Evolutionary conservation across 129 eudicot species (phyloP).

Genomic region (sunflower (Helianthus annuus)): HanXRQr2.0-SUNRISE NC_035442.2:155800829-155801328

Average conservation of each 20-base stretch:
- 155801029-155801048: constrained; percentile 47
- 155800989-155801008: constrained; percentile 52
- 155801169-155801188: constrained; percentile 29
- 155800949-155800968: constrained; percentile 40
- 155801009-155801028: constrained; percentile 50
- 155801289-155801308: background rate
- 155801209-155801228: constrained; percentile 45
- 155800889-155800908: constrained; percentile 57
- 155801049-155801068: constrained; percentile 61
- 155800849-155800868: constrained; percentile 58
- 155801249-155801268: constrained; percentile 17
- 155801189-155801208: constrained; percentile 28
- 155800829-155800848: constrained; percentile 41
- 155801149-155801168: constrained; percentile 66
- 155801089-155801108: constrained; percentile 78
- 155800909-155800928: constrained; percentile 30
- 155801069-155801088: constrained; percentile 67
- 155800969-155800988: constrained; percentile 37
- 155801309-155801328: background rate
- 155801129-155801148: constrained; percentile 69
- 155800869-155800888: constrained; percentile 80
- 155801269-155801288: constrained; percentile 19
- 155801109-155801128: constrained; percentile 65
- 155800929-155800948: constrained; percentile 51
- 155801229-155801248: constrained; percentile 30